A percentile compares a stretch with the other conserved stretches of the same genome.
Conservation (phyloP, 148 eudicot genomes). For the Spergularia bocconei region DNA sequence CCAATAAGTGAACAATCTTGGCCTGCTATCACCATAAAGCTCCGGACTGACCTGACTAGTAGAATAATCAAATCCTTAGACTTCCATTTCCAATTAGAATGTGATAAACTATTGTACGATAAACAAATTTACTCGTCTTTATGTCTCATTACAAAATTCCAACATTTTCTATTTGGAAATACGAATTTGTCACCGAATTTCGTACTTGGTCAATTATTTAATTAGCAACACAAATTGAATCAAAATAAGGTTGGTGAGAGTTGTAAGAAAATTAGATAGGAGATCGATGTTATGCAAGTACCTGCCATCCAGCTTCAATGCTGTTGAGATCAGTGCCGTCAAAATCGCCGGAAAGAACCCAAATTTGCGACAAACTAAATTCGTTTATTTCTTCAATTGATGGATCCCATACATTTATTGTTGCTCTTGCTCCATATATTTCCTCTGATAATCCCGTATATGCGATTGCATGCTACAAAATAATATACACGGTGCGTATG, state of each 20-base stretch:
- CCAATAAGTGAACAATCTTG: constrained; percentile 97
- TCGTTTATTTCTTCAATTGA: constrained; percentile 69
- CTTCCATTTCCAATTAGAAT: not conserved
- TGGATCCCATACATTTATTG: constrained; percentile 96
- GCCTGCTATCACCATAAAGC: constrained; percentile 98
- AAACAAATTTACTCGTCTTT: not conserved
- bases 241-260: not conserved
- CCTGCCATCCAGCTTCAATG: constrained; percentile 99
- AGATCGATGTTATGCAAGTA: constrained; percentile 23
- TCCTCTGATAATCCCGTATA: constrained; percentile 67
- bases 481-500: too few relatives aligned
- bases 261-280: not conserved
- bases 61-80: constrained; percentile 74
- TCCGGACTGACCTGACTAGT: constrained; percentile 99
- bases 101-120: not conserved
- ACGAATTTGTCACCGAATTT: too few relatives aligned
- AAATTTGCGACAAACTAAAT: constrained; percentile 92
- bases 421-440: constrained; percentile 89
- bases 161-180: not conserved
- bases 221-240: too few relatives aligned
- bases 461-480: constrained; percentile 84
- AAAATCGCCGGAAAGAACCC: constrained; percentile 95
- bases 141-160: not conserved
- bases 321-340: constrained; percentile 97
- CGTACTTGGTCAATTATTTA: too few relatives aligned